phyloP scores from a whole-genome alignment of 2,329 filamentous ascomycete species.

The Penicillium sp. region DNA sequence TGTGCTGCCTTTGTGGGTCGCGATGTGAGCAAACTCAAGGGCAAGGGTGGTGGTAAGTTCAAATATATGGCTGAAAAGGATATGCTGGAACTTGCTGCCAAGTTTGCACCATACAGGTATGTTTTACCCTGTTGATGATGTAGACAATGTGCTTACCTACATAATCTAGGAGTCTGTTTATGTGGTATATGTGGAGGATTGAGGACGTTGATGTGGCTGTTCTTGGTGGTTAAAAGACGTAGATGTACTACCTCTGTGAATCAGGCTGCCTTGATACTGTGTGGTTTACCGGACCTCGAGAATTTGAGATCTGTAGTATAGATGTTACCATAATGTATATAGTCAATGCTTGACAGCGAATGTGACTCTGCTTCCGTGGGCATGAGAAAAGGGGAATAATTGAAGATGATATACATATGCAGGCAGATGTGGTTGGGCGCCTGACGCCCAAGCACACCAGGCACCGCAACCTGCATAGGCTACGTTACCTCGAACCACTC shows the following conservation, averaged over 20 bases:
- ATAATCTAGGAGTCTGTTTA: conserved; percentile 72
- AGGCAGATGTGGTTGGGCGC: background rate
- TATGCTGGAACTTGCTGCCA: conserved; percentile 78
- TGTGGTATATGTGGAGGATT: conserved; percentile 98
- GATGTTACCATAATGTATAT: background rate
- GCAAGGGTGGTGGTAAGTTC: conserved; percentile 80
- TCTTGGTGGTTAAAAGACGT: conserved; percentile 32
- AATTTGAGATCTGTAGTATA: background rate
- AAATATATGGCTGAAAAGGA: conserved; percentile 97
- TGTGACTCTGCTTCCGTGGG: background rate
- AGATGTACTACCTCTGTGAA: background rate
- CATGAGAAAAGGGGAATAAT: background rate
- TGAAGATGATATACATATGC: background rate
- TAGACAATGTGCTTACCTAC: conserved; percentile 17
- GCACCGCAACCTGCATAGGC: background rate
- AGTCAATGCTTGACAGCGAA: background rate
- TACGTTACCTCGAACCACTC: background rate
- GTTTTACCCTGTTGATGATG: conserved; percentile 11
- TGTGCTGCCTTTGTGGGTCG: conserved; percentile 85
- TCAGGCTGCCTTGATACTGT: background rate
- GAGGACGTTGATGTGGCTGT: conserved; percentile 71
- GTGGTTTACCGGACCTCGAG: background rate
- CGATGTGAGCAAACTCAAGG: conserved; percentile 81
- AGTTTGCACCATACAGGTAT: conserved; percentile 77
- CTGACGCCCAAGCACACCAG: background rate